A percentile compares a stretch with the other conserved stretches of the same genome.
These are phyloP conservation scores for Tolypocladium nubicola DNA, from an alignment of 2,329 filamentous ascomycete genomes.

Conservation along the genomic window DNA sequence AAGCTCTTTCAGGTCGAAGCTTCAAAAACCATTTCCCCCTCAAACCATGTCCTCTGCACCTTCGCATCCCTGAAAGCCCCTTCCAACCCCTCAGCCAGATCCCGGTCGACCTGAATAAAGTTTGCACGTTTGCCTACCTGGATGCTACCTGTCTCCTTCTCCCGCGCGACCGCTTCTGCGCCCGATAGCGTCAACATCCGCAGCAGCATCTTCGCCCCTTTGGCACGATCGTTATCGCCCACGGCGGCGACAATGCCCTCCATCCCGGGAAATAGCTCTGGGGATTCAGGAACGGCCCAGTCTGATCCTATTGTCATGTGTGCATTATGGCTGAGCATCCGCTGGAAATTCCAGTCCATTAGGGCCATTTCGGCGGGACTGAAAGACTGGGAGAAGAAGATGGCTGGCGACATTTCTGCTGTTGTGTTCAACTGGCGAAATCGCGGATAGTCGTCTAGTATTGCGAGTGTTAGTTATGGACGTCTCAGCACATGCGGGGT, in stretches of 20 bases:
- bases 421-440: background rate
- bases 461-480: background rate
- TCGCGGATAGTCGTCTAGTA: background rate
- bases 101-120: background rate
- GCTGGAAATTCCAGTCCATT: background rate
- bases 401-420: conserved; percentile 1
- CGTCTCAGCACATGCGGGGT: no score
- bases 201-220: background rate
- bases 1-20: background rate
- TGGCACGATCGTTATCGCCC: background rate
- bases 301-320: conserved; percentile 1
- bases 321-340: background rate
- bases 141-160: background rate
- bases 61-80: background rate
- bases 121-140: background rate
- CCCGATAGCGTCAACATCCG: background rate
- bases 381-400: conserved; percentile 1
- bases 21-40: background rate
- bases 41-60: background rate
- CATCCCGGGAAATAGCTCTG: background rate
- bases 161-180: background rate
- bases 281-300: conserved; percentile 1
- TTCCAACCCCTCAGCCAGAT: background rate
- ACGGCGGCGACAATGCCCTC: background rate
- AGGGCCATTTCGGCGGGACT: background rate